Evolutionary conservation across 2,329 filamentous ascomycete species (phyloP).

Genomic region (Fusarium sp.): DNA sequence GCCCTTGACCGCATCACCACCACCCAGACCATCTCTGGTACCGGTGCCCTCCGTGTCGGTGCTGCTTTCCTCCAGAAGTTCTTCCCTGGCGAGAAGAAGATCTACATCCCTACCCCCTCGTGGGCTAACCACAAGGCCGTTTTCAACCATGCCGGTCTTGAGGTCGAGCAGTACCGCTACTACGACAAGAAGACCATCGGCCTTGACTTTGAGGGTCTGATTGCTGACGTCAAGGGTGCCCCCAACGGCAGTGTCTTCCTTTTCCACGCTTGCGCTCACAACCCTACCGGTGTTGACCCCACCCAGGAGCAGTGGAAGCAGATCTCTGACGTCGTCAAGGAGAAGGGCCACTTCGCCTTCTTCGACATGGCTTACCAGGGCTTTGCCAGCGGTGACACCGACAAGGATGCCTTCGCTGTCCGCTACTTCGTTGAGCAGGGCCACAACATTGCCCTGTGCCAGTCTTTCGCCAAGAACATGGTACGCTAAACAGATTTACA

Average conservation of each 20-base stretch:
- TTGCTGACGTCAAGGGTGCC: constrained; percentile 88
- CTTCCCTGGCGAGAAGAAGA: constrained; percentile 90
- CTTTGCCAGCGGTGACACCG: constrained; percentile 90
- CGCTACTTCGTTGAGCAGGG: constrained; percentile 93
- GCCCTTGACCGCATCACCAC: constrained; percentile 84
- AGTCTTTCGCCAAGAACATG: constrained; percentile 99
- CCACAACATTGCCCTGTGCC: constrained; percentile 85
- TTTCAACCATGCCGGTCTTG: constrained; percentile 90
- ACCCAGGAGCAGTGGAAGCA: constrained; percentile 90
- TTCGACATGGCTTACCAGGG: constrained; percentile 99
- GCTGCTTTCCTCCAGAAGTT: constrained; percentile 91
- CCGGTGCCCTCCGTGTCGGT: constrained; percentile 92
- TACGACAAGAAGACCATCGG: constrained; percentile 99
- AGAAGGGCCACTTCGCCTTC: constrained; percentile 89
- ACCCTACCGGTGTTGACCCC: constrained; percentile 96
- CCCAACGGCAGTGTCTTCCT: constrained; percentile 88
- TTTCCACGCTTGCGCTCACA: constrained; percentile 97
- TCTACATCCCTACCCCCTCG: constrained; percentile 95
- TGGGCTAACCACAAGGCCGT: constrained; percentile 99
- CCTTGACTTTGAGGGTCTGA: constrained; percentile 93
- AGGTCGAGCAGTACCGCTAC: constrained; percentile 96
- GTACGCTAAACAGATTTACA: constrained; percentile 52
- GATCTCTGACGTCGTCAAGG: constrained; percentile 87
- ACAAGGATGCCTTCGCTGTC: constrained; percentile 92
- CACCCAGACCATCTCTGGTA: constrained; percentile 98